These are phyloP conservation scores for Termitomyces sp. DNA, from an alignment of 768 basidiomycete genomes.

Conservation along the genomic window DNA sequence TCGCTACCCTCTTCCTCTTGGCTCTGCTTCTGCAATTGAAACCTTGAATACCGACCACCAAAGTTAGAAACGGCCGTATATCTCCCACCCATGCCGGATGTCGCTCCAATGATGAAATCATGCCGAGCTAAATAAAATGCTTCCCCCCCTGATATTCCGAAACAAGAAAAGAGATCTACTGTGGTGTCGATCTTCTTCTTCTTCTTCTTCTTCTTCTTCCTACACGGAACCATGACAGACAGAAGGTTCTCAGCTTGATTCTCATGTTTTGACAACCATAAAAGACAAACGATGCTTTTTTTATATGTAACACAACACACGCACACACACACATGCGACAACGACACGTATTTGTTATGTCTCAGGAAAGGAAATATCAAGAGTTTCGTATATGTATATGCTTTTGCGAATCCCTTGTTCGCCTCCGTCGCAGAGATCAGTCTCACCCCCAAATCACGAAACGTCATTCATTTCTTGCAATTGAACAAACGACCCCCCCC, in stretches of 20 bases:
- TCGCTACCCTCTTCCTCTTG: not conserved
- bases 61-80: not conserved
- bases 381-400: not conserved
- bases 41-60: not conserved
- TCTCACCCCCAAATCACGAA: not conserved
- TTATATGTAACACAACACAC: too few relatives aligned
- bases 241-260: not conserved
- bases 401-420: not conserved
- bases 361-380: not conserved
- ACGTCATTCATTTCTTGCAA: not conserved
- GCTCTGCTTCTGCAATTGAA: too few relatives aligned
- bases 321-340: too few relatives aligned
- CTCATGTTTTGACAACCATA: not conserved
- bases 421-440: not conserved
- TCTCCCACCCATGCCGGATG: not conserved
- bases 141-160: not conserved
- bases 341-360: not conserved
- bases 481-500: not conserved
- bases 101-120: not conserved
- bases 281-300: not conserved
- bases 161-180: not conserved
- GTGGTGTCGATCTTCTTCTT: not conserved
- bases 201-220: too few relatives aligned
- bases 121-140: not conserved
- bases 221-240: not conserved